Conservation (phyloP, 768 basidiomycete species). For the Russula abietina region DNA sequence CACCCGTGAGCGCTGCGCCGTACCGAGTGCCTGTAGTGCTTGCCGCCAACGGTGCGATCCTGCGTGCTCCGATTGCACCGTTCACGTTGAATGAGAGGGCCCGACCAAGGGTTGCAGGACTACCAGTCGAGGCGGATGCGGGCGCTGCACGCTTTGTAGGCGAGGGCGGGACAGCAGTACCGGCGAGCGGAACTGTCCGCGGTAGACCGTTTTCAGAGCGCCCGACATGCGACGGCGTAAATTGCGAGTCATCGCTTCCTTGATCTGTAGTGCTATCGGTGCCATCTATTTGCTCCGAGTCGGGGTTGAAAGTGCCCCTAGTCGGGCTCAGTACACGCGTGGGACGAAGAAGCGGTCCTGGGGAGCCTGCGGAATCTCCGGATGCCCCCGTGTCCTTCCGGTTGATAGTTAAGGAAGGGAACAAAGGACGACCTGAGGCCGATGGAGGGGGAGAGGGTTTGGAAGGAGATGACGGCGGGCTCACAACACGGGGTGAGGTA, state of each 20-base stretch:
- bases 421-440: slow-evolving; percentile 26
- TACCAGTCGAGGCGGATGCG: neutral
- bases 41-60: slow-evolving; percentile 34
- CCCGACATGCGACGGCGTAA: slow-evolving; percentile 41
- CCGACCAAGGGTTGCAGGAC: slow-evolving; percentile 14
- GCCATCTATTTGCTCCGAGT: slow-evolving; percentile 4
- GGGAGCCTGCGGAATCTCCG: slow-evolving; percentile 18
- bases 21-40: slow-evolving; percentile 62
- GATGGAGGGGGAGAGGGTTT: slow-evolving; percentile 25
- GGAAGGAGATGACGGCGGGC: slow-evolving; percentile 30
- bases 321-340: slow-evolving; percentile 39
- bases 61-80: neutral
- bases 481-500: slow-evolving; percentile 30
- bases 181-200: slow-evolving; percentile 42
- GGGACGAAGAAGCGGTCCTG: slow-evolving; percentile 36
- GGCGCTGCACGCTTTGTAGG: neutral
- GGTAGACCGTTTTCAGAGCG: slow-evolving; percentile 45
- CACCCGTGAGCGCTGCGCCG: slow-evolving; percentile 45
- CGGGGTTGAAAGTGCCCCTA: slow-evolving; percentile 13
- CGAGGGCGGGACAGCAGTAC: slow-evolving; percentile 26
- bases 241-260: slow-evolving; percentile 29
- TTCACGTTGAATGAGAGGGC: slow-evolving; percentile 6
- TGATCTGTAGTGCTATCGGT: slow-evolving; percentile 20
- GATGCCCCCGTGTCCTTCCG: slow-evolving; percentile 29
- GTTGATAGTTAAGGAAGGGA: slow-evolving; percentile 25